Base-by-base conservation (phyloP, 192 early-diverging fungal genomes). In the Coemansia sp. region DNA sequence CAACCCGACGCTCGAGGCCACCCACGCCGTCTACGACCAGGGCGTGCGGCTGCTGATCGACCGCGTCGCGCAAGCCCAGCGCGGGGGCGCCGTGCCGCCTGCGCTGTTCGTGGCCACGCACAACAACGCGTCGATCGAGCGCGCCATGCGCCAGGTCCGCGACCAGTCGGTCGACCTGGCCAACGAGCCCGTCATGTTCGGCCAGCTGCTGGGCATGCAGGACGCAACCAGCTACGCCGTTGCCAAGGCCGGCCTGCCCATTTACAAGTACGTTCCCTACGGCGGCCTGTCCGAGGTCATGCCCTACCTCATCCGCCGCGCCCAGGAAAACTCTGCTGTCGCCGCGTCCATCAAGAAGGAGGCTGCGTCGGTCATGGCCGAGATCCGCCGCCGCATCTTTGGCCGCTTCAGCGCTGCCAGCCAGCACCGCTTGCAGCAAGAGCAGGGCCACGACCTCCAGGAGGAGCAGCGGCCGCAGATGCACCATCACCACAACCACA, bases 201-300 rank as follows among this genome's bases (percentile, higher is more conserved):
- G 91, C 23, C 96, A 98, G 83, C 81, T 98, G 52, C 86, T 92
- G 64, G 88, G 86, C 52, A 98, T 98, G 96, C 88, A 92, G 72
- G 96, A 98, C 73, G 85, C 85, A 20, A 87, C 90, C 27, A 91
- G 92, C 35, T 92, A 89, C 68, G 87, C 85, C 0, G 83, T 98
- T 50, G 94, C 88, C 29, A 72, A 83, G 45, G 68, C 84, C 49
- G 91, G 88, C 11, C 91, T 89, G 61, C 84, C 83, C 64, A 88
- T 90, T 56, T 94, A 90, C 84, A 97, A 97, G 85, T 95, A 94
- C 68, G 84, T 98, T 6, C 90, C 94, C 0, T 98, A 96, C 72
- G 96, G 94, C 25, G 85, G 88, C 28, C 86, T 98, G 35, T 83
- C 88, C 20, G 91, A 95, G 62, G 90, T 93, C 45, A 91, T 98